phyloP scores from a whole-genome alignment of 768 basidiomycete genomes.

The Suillus occidentalis region DNA sequence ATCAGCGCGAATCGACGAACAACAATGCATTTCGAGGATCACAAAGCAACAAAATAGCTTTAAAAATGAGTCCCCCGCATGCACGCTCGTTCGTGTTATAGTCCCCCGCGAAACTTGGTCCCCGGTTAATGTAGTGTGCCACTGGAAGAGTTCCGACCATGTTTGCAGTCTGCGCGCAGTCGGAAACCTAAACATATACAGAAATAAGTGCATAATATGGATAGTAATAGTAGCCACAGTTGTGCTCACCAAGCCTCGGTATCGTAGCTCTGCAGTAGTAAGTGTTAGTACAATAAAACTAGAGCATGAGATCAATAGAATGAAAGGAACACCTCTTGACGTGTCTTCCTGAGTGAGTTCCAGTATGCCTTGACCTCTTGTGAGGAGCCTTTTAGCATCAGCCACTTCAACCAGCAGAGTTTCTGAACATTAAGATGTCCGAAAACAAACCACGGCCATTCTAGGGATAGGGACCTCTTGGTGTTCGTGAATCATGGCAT shows the following conservation, averaged over 20 bases:
- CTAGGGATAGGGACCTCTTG: not conserved
- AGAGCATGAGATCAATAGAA: not conserved
- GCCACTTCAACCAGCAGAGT: not conserved
- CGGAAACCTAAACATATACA: not conserved
- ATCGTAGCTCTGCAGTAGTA: not conserved
- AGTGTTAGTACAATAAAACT: not conserved
- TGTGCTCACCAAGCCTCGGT: too few species aligned
- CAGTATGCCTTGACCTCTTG: not conserved
- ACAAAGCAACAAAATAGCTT: not conserved
- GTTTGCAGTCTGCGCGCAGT: not conserved
- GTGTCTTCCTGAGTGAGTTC: not conserved
- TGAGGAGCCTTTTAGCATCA: not conserved
- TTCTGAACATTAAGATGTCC: not conserved
- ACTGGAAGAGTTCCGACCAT: not conserved
- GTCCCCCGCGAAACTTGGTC: not conserved
- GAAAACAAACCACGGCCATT: not conserved
- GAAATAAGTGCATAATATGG: not conserved
- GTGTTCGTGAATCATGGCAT: not conserved
- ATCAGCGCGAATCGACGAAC: not conserved
- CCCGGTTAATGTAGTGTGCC: not conserved
- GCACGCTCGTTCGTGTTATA: slow-evolving; percentile 15
- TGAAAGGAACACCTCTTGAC: not conserved
- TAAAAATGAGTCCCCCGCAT: not conserved
- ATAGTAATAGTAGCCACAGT: not conserved
- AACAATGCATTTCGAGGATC: not conserved